Percentiles rank a stretch among this genome's conserved stretches.
phyloP scores from a whole-genome alignment of 225 moss, liverwort and hornwort genomes.

The Rhytidiadelphus loreus region DNA sequence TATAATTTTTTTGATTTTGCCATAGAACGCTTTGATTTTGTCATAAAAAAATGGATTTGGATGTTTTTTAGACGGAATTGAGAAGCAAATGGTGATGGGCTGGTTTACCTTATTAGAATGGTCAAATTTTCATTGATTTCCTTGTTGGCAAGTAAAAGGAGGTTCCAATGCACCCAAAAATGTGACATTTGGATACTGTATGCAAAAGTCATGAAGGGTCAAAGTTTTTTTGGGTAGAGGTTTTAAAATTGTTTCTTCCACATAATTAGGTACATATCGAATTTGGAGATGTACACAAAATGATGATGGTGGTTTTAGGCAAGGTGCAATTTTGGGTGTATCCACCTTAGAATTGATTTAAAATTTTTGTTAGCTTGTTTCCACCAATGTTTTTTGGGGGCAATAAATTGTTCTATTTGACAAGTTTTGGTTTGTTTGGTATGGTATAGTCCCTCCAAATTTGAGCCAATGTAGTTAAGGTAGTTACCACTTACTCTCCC shows the following conservation, averaged over 20 bases:
- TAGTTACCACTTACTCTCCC: no score
- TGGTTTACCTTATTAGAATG: no score
- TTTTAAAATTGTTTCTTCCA: fast-evolving
- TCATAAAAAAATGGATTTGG: no score
- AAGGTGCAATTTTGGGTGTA: not conserved
- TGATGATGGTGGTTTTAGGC: fast-evolving
- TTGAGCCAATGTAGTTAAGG: not conserved
- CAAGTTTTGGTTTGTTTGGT: fast-evolving
- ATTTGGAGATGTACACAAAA: not conserved
- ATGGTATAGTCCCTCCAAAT: not conserved
- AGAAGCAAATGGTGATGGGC: no score
- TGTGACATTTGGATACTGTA: fast-evolving
- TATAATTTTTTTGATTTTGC: no score
- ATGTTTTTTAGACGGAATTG: no score
- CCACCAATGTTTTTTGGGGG: not conserved
- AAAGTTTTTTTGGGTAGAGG: not conserved
- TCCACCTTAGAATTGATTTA: not conserved
- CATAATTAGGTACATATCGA: no score
- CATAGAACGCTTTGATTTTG: no score
- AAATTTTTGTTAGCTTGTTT: not conserved
- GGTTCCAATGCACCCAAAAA: not conserved
- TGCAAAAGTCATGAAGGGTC: not conserved
- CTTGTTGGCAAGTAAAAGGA: not conserved
- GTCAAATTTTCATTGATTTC: not conserved
- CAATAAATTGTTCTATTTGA: fast-evolving